Conservation (phyloP, 139 green algal genomes). For the Trebouxia sp. region DNA sequence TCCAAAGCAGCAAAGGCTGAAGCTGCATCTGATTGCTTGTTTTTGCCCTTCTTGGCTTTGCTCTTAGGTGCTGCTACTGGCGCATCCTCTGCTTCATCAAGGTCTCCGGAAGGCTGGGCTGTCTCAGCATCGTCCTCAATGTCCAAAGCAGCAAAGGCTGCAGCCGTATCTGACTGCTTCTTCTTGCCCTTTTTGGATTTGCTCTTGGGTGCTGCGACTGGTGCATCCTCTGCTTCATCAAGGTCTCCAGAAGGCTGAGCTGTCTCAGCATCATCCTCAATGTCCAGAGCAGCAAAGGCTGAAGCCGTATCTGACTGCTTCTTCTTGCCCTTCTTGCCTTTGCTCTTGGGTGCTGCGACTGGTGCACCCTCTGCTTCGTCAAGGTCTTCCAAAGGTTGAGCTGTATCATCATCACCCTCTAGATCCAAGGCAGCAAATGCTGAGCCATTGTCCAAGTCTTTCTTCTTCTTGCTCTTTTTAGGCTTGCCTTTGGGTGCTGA, state of each 20-base stretch:
- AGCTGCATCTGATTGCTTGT: neutral
- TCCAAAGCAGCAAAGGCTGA: neutral
- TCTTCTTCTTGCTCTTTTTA: neutral
- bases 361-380: neutral
- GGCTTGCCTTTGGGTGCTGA: neutral
- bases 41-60: neutral
- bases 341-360: neutral
- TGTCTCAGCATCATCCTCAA: slow-evolving; percentile 3
- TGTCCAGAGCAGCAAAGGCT: slow-evolving; percentile 25
- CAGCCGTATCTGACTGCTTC: slow-evolving; percentile 10
- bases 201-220: neutral
- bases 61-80: neutral
- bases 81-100: too few species aligned
- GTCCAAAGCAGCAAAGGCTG: slow-evolving; percentile 35
- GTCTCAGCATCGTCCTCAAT: neutral
- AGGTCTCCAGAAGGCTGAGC: neutral
- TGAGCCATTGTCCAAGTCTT: neutral
- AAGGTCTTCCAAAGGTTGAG: neutral
- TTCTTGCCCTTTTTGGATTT: slow-evolving; percentile 45
- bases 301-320: neutral
- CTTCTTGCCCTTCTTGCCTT: slow-evolving; percentile 11
- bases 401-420: neutral
- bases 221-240: neutral
- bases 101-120: too few species aligned
- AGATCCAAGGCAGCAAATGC: neutral